phyloP scores from a whole-genome alignment of 2,329 filamentous ascomycete genomes.

The Talaromyces atroroseus region DNA sequence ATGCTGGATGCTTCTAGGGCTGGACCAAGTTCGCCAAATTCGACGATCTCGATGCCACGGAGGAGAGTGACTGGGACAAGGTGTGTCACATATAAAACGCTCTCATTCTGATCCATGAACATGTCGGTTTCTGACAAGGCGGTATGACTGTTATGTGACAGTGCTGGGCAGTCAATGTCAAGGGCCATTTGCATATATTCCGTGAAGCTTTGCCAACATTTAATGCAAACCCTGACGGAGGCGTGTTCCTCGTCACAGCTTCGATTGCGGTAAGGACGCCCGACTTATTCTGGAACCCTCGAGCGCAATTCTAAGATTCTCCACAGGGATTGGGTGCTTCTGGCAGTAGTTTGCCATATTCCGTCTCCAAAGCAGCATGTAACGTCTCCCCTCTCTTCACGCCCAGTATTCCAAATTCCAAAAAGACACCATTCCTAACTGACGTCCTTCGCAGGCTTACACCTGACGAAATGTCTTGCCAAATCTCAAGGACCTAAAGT shows the following conservation, averaged over 20 bases:
- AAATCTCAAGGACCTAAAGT: slow-evolving; percentile 58
- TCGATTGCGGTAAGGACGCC: slow-evolving; percentile 50
- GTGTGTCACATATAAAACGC: slow-evolving; percentile 27
- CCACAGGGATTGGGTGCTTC: slow-evolving; percentile 44
- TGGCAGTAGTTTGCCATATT: slow-evolving; percentile 63
- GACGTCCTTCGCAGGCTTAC: slow-evolving; percentile 43
- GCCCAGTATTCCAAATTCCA: not conserved
- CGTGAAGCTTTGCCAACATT: slow-evolving; percentile 55
- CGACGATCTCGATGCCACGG: slow-evolving; percentile 53
- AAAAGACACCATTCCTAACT: not conserved
- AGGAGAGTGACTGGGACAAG: slow-evolving; percentile 60
- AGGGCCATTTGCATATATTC: slow-evolving; percentile 50
- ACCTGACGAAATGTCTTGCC: slow-evolving; percentile 61
- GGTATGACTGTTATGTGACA: slow-evolving; percentile 19
- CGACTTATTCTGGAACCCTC: slow-evolving; percentile 16
- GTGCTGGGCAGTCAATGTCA: slow-evolving; percentile 61
- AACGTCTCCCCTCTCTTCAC: slow-evolving; percentile 8
- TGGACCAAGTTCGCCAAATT: slow-evolving; percentile 59
- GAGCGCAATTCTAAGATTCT: not conserved
- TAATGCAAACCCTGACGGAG: slow-evolving; percentile 57
- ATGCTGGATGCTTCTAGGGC: slow-evolving; percentile 37
- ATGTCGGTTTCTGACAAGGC: not conserved
- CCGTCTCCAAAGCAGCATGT: slow-evolving; percentile 71
- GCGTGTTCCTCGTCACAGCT: slow-evolving; percentile 58
- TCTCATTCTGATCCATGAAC: not conserved